Evolutionary conservation across 495 filamentous ascomycete species (phyloP).

Genomic region (Lineolata rhizophorae): DNA sequence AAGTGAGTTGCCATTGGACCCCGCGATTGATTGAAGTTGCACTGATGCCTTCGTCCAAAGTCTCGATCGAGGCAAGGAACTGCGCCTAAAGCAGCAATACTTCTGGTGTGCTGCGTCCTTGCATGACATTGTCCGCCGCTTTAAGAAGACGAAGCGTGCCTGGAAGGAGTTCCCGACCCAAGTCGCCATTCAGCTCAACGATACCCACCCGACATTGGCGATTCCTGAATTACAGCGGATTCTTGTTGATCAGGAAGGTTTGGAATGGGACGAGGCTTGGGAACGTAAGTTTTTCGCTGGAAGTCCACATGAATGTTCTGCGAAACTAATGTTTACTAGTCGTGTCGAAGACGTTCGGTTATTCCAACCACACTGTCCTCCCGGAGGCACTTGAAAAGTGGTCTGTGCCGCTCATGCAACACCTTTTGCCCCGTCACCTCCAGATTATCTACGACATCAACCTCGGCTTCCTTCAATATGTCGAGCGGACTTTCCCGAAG

Average conservation of each 20-base stretch:
- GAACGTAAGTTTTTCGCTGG: constrained; percentile 25
- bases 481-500: constrained; percentile 76
- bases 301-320: constrained; percentile 13
- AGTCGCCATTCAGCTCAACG: constrained; percentile 92
- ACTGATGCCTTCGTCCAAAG: constrained; percentile 4
- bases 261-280: constrained; percentile 93
- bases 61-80: constrained; percentile 86
- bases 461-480: constrained; percentile 68
- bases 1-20: constrained; percentile 25
- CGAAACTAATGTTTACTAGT: constrained; percentile 13
- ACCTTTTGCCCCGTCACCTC: constrained; percentile 81
- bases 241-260: constrained; percentile 65
- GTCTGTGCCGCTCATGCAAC: constrained; percentile 82
- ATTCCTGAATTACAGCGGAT: constrained; percentile 92
- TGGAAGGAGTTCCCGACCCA: constrained; percentile 90
- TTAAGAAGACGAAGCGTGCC: constrained; percentile 84
- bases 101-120: constrained; percentile 98
- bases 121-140: constrained; percentile 85
- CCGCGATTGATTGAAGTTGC: neutral
- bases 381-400: constrained; percentile 96
- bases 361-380: constrained; percentile 95
- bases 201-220: constrained; percentile 90
- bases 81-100: constrained; percentile 96
- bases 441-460: constrained; percentile 99
- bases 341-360: constrained; percentile 53